Evolutionary conservation across 768 basidiomycete species (phyloP).

Genomic region (Cubamyces lactineus): DNA sequence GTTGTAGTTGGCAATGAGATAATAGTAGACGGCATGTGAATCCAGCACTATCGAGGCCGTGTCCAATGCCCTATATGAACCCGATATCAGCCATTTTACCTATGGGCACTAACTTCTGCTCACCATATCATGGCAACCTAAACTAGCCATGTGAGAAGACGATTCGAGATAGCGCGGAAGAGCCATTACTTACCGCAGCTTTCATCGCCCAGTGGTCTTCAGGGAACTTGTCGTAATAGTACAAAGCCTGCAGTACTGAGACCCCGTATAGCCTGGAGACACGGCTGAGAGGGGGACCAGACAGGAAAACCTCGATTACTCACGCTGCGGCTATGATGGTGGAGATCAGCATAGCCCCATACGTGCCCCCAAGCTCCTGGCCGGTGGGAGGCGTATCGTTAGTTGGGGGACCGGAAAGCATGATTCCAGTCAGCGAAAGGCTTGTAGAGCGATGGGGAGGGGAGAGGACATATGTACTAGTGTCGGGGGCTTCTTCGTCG

Average conservation of each 20-base stretch:
- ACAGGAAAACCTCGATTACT: neutral
- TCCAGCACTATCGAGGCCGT: constrained; percentile 10
- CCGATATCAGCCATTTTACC: too few relatives aligned
- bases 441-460: neutral
- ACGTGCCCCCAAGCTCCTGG: constrained; percentile 14
- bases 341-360: constrained; percentile 24
- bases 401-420: neutral
- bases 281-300: too few relatives aligned
- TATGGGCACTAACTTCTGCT: neutral
- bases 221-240: constrained; percentile 16
- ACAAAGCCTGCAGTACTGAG: constrained; percentile 9
- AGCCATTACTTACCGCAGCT: neutral
- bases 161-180: too few relatives aligned
- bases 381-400: neutral
- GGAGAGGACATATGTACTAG: neutral
- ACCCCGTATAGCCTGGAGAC: constrained; percentile 16
- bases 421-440: neutral
- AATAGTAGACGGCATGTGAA: constrained; percentile 21
- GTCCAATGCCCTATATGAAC: constrained; percentile 7
- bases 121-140: constrained; percentile 11
- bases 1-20: constrained; percentile 18
- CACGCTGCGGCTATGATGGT: constrained; percentile 22
- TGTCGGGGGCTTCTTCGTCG: too few relatives aligned
- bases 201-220: constrained; percentile 11
- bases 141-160: neutral